These are phyloP conservation scores for Epipyxis sp. DNA, from an alignment of 108 stramenopile species.

Conservation along the genomic window DNA sequence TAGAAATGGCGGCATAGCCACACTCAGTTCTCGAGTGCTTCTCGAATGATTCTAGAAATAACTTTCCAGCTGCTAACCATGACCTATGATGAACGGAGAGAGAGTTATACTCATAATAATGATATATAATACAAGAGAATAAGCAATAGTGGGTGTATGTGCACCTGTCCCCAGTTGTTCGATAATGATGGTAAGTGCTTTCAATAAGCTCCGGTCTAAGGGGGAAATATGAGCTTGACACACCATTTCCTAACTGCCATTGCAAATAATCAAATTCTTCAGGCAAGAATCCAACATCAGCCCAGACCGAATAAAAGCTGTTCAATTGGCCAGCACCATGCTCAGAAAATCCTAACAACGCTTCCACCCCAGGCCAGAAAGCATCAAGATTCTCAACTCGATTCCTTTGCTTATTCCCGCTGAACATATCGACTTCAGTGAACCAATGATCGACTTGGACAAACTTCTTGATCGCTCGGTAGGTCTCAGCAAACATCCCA, in stretches of 20 bases:
- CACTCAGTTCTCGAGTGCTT: conserved; percentile 39
- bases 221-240: conserved; percentile 56
- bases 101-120: too few species aligned
- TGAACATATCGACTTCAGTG: conserved; percentile 73
- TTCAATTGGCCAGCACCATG: conserved; percentile 73
- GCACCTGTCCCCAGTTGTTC: conserved; percentile 55
- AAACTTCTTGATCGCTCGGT: conserved; percentile 65
- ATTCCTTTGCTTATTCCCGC: conserved; percentile 44
- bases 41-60: conserved; percentile 41
- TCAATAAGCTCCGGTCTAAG: conserved; percentile 87
- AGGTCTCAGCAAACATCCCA: conserved; percentile 66
- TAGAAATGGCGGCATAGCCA: conserved; percentile 47
- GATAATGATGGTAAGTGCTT: conserved; percentile 73
- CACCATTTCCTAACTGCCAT: conserved; percentile 60
- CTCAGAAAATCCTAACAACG: conserved; percentile 68
- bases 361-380: conserved; percentile 90
- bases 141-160: too few species aligned
- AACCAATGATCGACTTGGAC: conserved; percentile 76
- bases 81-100: too few species aligned
- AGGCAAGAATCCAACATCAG: conserved; percentile 72
- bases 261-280: conserved; percentile 72
- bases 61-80: conserved; percentile 37
- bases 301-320: conserved; percentile 70
- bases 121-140: too few species aligned
- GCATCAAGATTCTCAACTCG: conserved; percentile 81